Conservation (phyloP, 106 monocot species). For the Triglochin maritima region DNA sequence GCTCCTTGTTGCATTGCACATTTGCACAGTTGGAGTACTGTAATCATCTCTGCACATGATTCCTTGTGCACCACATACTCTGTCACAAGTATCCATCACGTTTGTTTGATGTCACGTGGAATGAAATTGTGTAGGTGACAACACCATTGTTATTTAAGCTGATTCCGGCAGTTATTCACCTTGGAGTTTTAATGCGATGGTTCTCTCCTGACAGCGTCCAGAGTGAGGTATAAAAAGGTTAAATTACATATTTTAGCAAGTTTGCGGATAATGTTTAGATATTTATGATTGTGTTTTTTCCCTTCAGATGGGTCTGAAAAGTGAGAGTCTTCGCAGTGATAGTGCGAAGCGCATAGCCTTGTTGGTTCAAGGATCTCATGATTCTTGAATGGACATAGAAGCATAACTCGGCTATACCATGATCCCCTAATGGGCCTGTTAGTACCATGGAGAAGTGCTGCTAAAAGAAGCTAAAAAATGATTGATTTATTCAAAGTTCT, state of each 20-base stretch:
- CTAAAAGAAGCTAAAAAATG: conserved; percentile 6
- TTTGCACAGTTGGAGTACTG: too few species aligned
- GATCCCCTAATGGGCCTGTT: conserved; percentile 8
- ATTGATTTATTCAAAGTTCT: background rate
- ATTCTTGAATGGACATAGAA: conserved; percentile 27
- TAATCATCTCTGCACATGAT: too few species aligned
- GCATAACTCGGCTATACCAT: background rate
- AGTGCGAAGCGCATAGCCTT: conserved; percentile 46
- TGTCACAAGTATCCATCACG: too few species aligned
- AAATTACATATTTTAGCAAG: too few species aligned
- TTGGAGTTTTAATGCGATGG: conserved; percentile 42
- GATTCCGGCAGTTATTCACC: conserved; percentile 52
- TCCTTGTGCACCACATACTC: too few species aligned
- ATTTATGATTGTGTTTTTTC: background rate
- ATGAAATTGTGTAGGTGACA: conserved; percentile 29
- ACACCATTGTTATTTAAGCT: conserved; percentile 50
- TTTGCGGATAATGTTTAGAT: background rate
- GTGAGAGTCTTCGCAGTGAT: conserved; percentile 37
- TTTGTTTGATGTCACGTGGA: too few species aligned
- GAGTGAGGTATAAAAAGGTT: conserved; percentile 18
- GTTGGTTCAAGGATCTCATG: conserved; percentile 59
- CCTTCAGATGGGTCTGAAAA: conserved; percentile 42
- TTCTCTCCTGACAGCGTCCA: conserved; percentile 33
- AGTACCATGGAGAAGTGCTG: conserved; percentile 1
- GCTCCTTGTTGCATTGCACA: too few species aligned